A percentile compares a stretch with the other conserved stretches of the same genome.
Evolutionary conservation across 129 eudicot species (phyloP).

Genomic region (Deinandra increscens): DNA sequence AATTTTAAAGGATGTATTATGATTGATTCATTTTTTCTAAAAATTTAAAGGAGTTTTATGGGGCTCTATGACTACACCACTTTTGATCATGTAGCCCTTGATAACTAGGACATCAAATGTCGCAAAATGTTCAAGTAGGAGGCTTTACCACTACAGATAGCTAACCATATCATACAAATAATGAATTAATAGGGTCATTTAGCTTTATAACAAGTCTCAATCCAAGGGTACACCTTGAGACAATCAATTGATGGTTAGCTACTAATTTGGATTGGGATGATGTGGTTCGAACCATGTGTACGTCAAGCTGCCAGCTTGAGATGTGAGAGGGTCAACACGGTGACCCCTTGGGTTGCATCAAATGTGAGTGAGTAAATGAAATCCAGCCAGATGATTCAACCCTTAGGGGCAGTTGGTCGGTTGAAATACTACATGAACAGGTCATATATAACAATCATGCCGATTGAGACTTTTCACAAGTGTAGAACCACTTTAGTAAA

Average conservation of each 20-base stretch:
- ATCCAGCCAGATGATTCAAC: constrained; percentile 35
- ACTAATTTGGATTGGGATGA: not conserved
- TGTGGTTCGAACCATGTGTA: constrained; percentile 5
- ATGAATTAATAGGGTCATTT: no score
- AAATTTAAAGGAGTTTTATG: no score
- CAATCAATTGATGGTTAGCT: not conserved
- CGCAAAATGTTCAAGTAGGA: no score
- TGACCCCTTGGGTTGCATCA: constrained; percentile 24
- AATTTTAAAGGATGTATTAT: no score
- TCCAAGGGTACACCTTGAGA: not conserved
- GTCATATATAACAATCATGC: constrained; percentile 33
- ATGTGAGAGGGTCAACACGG: not conserved
- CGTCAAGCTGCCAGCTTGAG: constrained; percentile 32
- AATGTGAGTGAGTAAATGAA: constrained; percentile 26
- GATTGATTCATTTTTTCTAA: no score
- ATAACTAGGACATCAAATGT: no score
- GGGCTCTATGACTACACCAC: no score
- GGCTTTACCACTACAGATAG: no score
- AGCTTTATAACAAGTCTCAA: no score
- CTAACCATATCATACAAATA: no score
- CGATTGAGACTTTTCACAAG: constrained; percentile 32
- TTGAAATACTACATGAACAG: constrained; percentile 31
- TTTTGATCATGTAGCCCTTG: no score
- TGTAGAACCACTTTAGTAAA: not conserved
- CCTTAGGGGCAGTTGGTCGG: constrained; percentile 26